Evolutionary conservation across 805 yeast genomes (phyloP).

Genomic region (Kazachstania bromeliacearum): DNA sequence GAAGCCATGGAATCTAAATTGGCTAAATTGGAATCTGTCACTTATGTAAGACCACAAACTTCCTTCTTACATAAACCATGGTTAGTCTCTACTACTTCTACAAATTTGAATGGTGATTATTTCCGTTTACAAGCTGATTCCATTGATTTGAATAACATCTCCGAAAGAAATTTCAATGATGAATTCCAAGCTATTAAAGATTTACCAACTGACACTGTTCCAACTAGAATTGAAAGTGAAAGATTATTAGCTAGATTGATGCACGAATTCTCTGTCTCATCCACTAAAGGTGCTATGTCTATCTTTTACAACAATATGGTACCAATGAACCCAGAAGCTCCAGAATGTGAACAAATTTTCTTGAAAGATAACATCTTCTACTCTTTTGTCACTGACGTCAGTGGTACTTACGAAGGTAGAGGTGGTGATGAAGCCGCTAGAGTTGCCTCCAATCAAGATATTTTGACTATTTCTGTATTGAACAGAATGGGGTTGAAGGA

Average conservation of each 20-base stretch:
- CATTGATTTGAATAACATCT: conserved; percentile 19
- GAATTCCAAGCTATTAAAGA: conserved; percentile 80
- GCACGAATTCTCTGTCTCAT: conserved; percentile 66
- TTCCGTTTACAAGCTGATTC: conserved; percentile 45
- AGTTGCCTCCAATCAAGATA: conserved; percentile 68
- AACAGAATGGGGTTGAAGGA: conserved; percentile 56
- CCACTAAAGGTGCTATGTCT: conserved; percentile 71
- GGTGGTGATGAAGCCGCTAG: conserved; percentile 88
- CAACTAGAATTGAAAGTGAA: conserved; percentile 68
- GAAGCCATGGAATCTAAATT: conserved; percentile 41
- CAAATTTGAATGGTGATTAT: conserved; percentile 40
- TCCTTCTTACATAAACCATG: conserved; percentile 64
- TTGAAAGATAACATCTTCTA: conserved; percentile 80
- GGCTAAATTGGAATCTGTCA: conserved; percentile 38
- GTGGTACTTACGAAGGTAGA: conserved; percentile 48
- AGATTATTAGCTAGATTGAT: conserved; percentile 59
- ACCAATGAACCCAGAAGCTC: conserved; percentile 76
- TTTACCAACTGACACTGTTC: conserved; percentile 46
- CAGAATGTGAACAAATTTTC: conserved; percentile 51
- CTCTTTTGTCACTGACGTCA: conserved; percentile 57
- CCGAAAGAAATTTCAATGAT: conserved; percentile 76
- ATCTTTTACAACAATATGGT: conserved; percentile 63
- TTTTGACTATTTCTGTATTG: conserved; percentile 58
- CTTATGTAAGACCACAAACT: conserved; percentile 54
- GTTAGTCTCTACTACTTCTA: conserved; percentile 36